Conservation (phyloP, 1,139 yeast species). For the Taphrina sp. region DNA sequence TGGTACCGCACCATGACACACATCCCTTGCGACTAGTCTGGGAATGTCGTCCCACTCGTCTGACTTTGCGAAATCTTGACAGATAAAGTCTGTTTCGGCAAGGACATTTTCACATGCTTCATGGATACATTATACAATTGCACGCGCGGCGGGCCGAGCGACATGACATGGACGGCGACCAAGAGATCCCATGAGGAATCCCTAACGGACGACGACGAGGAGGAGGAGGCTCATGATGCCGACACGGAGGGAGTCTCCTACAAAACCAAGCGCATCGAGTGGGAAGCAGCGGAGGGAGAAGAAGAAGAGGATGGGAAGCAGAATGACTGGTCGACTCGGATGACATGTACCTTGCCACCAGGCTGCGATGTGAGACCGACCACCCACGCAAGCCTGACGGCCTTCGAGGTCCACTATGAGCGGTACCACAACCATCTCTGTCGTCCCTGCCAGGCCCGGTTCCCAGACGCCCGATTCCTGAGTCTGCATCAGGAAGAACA, state of each 20-base stretch:
- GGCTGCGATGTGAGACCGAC: constrained; percentile 35
- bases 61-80: too few relatives aligned
- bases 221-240: background rate
- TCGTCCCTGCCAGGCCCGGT: constrained; percentile 47
- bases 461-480: constrained; percentile 49
- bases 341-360: constrained; percentile 39
- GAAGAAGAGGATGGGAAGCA: background rate
- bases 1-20: too few relatives aligned
- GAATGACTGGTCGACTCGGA: too few relatives aligned
- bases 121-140: too few relatives aligned
- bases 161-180: too few relatives aligned
- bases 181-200: too few relatives aligned
- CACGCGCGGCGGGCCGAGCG: too few relatives aligned
- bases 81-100: too few relatives aligned
- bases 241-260: background rate
- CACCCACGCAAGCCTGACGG: constrained; percentile 29
- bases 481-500: constrained; percentile 54
- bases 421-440: constrained; percentile 44
- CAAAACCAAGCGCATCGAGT: background rate
- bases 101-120: too few relatives aligned
- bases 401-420: constrained; percentile 36
- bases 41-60: too few relatives aligned
- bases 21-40: too few relatives aligned
- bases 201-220: background rate
- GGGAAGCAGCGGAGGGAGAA: background rate